Conservation (phyloP, 2,329 filamentous ascomycete genomes). For the Trichoderma sp. region DNA sequence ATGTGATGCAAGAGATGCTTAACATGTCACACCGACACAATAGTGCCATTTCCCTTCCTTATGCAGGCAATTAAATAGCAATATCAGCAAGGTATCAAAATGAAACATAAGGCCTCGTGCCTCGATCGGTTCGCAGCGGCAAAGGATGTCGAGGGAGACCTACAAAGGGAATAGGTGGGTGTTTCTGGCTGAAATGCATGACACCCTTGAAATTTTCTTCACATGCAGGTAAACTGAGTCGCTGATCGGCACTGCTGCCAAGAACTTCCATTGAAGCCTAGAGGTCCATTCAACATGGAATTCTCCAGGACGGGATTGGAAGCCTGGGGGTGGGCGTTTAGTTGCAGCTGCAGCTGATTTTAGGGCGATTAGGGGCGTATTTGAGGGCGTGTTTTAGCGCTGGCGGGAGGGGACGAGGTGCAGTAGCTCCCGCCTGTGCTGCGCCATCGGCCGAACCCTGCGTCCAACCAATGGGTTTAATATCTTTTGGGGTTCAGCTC, state of each 20-base stretch:
- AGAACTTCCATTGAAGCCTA: neutral
- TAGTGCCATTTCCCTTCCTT: neutral
- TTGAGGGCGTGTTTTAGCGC: neutral
- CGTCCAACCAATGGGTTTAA: neutral
- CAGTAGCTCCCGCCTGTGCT: conserved; percentile 14
- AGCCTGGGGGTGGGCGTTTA: neutral
- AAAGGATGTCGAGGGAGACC: neutral
- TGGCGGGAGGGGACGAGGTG: neutral
- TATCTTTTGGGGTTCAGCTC: neutral
- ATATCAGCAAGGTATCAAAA: neutral
- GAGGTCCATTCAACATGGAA: neutral
- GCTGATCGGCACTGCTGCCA: neutral
- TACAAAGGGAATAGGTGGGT: neutral
- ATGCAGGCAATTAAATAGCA: neutral
- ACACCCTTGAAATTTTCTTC: neutral
- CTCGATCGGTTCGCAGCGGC: neutral
- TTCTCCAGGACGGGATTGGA: neutral
- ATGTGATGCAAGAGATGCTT: neutral
- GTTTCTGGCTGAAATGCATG: neutral
- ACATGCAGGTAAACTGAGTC: neutral
- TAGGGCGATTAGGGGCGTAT: neutral
- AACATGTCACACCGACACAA: neutral
- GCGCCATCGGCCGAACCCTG: neutral
- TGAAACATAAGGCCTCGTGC: neutral
- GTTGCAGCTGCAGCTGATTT: neutral